Base-by-base conservation (phyloP, 495 filamentous ascomycete species). In the Durotheca rogersii region DNA sequence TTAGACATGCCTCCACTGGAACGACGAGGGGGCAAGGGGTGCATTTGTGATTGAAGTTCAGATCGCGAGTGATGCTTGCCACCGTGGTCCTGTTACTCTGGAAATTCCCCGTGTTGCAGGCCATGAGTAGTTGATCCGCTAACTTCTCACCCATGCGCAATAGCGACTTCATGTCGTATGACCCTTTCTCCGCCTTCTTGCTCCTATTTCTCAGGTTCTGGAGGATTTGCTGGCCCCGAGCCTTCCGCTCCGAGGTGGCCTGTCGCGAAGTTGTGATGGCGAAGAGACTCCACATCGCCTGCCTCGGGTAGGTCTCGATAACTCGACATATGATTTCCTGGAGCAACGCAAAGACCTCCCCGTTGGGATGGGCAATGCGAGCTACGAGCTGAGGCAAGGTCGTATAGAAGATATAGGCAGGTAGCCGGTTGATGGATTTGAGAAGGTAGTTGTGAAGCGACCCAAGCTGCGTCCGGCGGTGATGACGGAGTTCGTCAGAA, bases 211-310 rank as follows among this genome's bases (percentile, higher is more conserved):
- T 68, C 14, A 81, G 58, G 17, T 67, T 62, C 17, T 70, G 62
- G 5, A 85, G 53, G 11, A 86, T 72, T 27, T 69, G 67, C 4
- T 61, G 57, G 0, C 81, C 85, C 15, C 84, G 73, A 14, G 53
- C 59, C 15, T 71, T 73, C 14, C 85, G 70, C 18, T 84, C 79
- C 2, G 81, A 75, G 11, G 46, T 54, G 3, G 47, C 41, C 51
- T 68, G 60, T 5, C 58, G 66, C 3, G 60, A 60, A 32, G 81
- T 81, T 57, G 87, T 84, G 14, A 95, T 84, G 4, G 92, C 88
- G 41, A 96, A 79, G 9, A 97, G 71, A 51, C 83, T 88, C 94
- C 93, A 99, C 36, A 97, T 67, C n/a, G 91, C 86, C 68, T 97
- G 93, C 58, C 88, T 86, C 2, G 93, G 92, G 64, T 95, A 83